Base-by-base conservation (phyloP, 2,329 filamentous ascomycete species). In the Fusarium citri region DNA sequence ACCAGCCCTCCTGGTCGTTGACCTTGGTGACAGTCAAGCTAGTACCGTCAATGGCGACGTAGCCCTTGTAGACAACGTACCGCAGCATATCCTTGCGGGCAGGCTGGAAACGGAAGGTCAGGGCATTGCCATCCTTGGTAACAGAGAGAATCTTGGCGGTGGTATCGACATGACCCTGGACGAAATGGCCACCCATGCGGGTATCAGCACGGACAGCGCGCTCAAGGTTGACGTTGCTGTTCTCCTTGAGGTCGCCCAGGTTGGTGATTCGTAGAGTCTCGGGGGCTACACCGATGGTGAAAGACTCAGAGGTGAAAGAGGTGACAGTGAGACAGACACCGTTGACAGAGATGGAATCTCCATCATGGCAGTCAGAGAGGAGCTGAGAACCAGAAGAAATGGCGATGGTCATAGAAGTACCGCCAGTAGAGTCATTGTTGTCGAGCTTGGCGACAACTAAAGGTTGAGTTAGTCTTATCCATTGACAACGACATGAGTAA, bases 161-260 rank as follows among this genome's bases (percentile, higher is more conserved):
- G 14, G 94, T 95, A 81, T 99, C 97, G 65, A 99, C 95, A 80
- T 99, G 96, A 42, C 96, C 96, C 82, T 99, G 97, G 31, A 98
- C 95, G 76, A 98, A 97, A 83, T 99, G 96, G 1, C 96, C 96
- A 48, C 97, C 96, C 94, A 99, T 98, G 58, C 96, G 93, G 47
- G 95, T 98, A 75, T 92, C 89, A 7, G 94, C 94, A 20, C 92
- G 91, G 56, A 99, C 94, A 6, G 96, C 95, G 18, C 96, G 91
- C 85, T 99, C 96, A 55, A 99, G 91, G 80, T 99, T 99, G 71
- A 98, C 94, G 23, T 83, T 84, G 65, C 90, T 92, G 43, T 85
- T 85, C 65, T 88, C 78, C 49, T 83, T 81, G 55, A 99, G 86
- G 22, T 84, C 84, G 67, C 94, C 95, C n/a, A 99, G 89, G 82